Evolutionary conservation across 225 moss, liverwort and hornwort species (phyloP), one percentile per base, ranked within the genome.

Genomic region (Ulota crispa): DNA sequence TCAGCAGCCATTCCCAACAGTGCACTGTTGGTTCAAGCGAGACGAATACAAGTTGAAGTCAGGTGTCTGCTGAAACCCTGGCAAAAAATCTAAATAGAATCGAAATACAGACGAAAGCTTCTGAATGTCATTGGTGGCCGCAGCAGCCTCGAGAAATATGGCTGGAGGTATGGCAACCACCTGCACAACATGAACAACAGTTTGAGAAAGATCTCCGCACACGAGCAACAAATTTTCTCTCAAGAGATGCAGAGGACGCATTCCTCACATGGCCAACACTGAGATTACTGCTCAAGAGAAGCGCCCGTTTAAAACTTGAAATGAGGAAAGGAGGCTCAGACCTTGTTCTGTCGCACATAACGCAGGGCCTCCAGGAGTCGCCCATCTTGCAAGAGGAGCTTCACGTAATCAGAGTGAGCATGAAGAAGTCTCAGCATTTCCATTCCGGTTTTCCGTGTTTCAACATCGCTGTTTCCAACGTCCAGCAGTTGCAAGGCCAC

Each of bases 361-460:
- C 94, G 85, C n/a, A 97, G 85, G 65, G 93, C 95, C 86, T 97
- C 94, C 66, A 95, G 83, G 39, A 94, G 53, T 21, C 93, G 93
- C 65, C 97, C 94, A 75, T 95, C 93, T 89, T 89, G 89, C 77
- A 97, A 72, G 74, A 97, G 86, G 73, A 92, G 85, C 68, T 91
- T 94, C 53, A 97, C 85, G 68, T 95, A 95, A 75, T 97, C 95
- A 43, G 90, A 89, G 78, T 97, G 97, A 56, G 88, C 95, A 85
- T 93, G 93, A 80, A 97, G 89, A 69, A 95, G 92, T 72, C 95
- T 90, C 75, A 97, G 81, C 95, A 97, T 97, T 78, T 95, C 95
- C 92, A 97, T 84, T 70, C 95, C 97, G 50, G 92, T 78, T 80
- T 89, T 97, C 78, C 92, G 83, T 31, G 90, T 93, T 64, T 90